Evolutionary conservation across 2,329 filamentous ascomycete genomes (phyloP).

Genomic region (Trichoderma cornu-damae): DNA sequence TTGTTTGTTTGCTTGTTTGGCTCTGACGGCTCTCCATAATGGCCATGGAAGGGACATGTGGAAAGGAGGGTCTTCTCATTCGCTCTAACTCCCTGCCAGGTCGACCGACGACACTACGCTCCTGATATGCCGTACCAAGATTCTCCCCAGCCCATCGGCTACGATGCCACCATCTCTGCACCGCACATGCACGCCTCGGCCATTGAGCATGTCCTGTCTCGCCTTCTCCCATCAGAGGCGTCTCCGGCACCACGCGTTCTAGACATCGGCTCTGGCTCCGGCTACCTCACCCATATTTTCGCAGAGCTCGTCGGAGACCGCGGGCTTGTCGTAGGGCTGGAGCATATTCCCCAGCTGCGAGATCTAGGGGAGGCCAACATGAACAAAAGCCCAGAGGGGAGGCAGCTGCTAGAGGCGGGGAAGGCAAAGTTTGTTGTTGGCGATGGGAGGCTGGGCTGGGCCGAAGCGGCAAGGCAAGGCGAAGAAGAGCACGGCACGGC

Average conservation of each 20-base stretch:
- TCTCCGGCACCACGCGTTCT: constrained; percentile 51
- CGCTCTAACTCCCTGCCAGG: constrained; percentile 43
- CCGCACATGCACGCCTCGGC: constrained; percentile 59
- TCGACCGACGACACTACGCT: constrained; percentile 83
- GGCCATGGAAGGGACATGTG: not conserved
- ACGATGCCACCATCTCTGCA: constrained; percentile 53
- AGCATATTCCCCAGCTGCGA: constrained; percentile 63
- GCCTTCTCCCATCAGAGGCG: constrained; percentile 34
- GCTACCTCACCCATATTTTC: constrained; percentile 83
- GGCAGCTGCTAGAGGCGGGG: constrained; percentile 55
- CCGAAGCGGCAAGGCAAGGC: constrained; percentile 43
- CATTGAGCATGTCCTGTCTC: constrained; percentile 45
- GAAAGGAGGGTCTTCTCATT: not conserved
- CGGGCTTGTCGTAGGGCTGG: constrained; percentile 61
- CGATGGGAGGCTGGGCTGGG: constrained; percentile 63
- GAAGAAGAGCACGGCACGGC: constrained; percentile 46
- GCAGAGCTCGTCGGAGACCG: constrained; percentile 63
- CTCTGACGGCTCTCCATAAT: not conserved
- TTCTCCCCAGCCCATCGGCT: constrained; percentile 51
- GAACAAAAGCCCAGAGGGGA: constrained; percentile 55
- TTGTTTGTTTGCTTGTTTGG: too few species aligned
- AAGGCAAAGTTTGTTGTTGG: constrained; percentile 68
- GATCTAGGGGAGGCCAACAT: constrained; percentile 62
- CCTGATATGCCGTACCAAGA: constrained; percentile 63
- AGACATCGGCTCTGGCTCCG: constrained; percentile 70